Evolutionary conservation across 805 yeast genomes (phyloP).

Genomic region (Starmerella bacillaris): DNA sequence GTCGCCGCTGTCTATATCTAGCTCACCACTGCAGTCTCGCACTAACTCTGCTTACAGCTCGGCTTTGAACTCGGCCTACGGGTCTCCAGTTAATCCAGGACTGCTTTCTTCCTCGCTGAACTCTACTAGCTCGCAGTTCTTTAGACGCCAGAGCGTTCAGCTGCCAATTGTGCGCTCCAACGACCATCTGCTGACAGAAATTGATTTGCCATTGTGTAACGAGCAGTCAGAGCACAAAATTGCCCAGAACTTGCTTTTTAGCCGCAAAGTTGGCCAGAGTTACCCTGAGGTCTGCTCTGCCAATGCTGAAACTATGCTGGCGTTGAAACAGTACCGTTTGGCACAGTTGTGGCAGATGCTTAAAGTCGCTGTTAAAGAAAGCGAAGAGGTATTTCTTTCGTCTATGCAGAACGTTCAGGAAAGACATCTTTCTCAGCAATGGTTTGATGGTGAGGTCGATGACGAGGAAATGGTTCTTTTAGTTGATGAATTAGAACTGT

Average conservation of each 20-base stretch:
- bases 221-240: background rate
- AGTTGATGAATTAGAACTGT: slow-evolving; percentile 2
- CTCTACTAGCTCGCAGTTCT: too few relatives aligned
- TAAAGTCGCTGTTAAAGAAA: slow-evolving; percentile 10
- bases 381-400: slow-evolving; percentile 8
- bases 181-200: slow-evolving; percentile 17
- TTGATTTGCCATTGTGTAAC: slow-evolving; percentile 27
- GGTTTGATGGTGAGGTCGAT: slow-evolving; percentile 10
- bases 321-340: slow-evolving; percentile 4
- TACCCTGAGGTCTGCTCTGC: slow-evolving; percentile 37
- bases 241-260: slow-evolving; percentile 5
- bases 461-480: background rate
- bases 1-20: background rate
- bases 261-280: slow-evolving; percentile 31
- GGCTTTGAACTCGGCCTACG: background rate
- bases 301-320: slow-evolving; percentile 34
- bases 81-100: background rate
- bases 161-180: background rate
- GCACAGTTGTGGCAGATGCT: slow-evolving; percentile 15
- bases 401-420: background rate
- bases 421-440: slow-evolving; percentile 6
- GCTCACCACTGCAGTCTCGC: too few relatives aligned
- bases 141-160: background rate
- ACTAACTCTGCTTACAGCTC: too few relatives aligned
- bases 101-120: background rate